Evolutionary conservation across 441 rosid genomes (phyloP).

Genomic region (Populus hybrid): DNA sequence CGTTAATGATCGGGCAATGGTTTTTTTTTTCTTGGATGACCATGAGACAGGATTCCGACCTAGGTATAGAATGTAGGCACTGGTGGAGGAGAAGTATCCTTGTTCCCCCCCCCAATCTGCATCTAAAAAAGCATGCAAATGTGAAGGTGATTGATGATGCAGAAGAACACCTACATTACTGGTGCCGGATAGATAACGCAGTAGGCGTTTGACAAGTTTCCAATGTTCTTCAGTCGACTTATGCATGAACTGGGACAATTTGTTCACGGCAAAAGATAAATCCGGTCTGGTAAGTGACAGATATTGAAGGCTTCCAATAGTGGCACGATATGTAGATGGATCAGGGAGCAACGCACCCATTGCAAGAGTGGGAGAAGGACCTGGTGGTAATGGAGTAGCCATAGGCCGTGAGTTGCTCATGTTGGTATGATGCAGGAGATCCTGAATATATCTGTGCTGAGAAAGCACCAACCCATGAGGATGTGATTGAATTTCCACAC

Average conservation of each 20-base stretch:
- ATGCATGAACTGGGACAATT: not conserved
- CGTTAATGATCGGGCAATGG: not conserved
- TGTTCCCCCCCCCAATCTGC: not conserved
- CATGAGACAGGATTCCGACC: not conserved
- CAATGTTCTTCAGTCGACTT: too few relatives aligned
- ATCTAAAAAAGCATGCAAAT: not conserved
- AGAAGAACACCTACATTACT: not conserved
- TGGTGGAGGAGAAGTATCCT: not conserved
- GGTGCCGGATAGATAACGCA: not conserved
- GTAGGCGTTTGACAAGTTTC: too few relatives aligned
- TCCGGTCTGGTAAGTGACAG: not conserved
- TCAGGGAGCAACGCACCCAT: not conserved
- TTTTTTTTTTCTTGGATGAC: not conserved
- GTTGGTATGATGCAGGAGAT: not conserved
- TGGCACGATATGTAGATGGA: not conserved
- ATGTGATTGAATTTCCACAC: not conserved
- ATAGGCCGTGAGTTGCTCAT: not conserved
- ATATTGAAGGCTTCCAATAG: not conserved
- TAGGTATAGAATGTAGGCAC: not conserved
- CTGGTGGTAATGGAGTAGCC: not conserved
- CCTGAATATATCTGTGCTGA: not conserved
- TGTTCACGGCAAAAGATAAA: too few relatives aligned
- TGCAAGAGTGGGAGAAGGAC: not conserved
- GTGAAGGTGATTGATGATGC: not conserved
- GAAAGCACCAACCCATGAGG: not conserved